Evolutionary conservation across 2,329 filamentous ascomycete species (phyloP), one percentile per base, ranked within the genome.

Genomic region (Talaromyces albobiverticillius): DNA sequence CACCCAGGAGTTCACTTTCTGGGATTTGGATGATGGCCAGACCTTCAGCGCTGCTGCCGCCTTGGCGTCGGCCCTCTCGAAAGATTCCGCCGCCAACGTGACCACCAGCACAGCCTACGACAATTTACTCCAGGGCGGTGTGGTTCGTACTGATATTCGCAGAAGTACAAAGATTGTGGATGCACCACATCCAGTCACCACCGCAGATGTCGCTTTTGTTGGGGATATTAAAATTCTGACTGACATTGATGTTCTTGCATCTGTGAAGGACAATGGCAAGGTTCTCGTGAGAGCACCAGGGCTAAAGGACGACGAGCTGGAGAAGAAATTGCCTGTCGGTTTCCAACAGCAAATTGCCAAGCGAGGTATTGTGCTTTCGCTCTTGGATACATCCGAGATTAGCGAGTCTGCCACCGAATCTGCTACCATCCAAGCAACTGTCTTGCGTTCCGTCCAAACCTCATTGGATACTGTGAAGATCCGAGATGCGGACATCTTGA

Each of bases 1-100:
- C 18, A 84, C 86, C 18, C 82, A 89, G 70, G 89, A 97, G 72
- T 97, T 94, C 76, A 87, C 86, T 11, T 96, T 99, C 81, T 97
- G 92, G 91, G 89, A 96, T 62, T 70, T 89, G 38, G 93, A 96
- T 66, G 82, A 85, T 69, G 91, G 91, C 25, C 73, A 78, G 1
- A 82, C 87, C 49, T 79, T 81, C 49, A 78, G 78, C 56, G 85
- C 90, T 1, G 86, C 90, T 10, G 74, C 82, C 20, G 82, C 76
- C 43, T 67, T 87, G 46, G 82, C 80, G 38, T 79, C 84, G 65
- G 76, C 85, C 8, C 71, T 87, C 32, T 81, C 84, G 3, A 78
- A 76, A 29, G 82, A 86, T 62, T 82, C 82, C 9, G 72, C 81
- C 0, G 78, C 78, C 67, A 87, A 86, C 59, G 80, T 88, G 45